Percentiles rank a stretch among this genome's conserved stretches.
Conservation (phyloP, 305 asterid genomes). For the Vinca major region DNA sequence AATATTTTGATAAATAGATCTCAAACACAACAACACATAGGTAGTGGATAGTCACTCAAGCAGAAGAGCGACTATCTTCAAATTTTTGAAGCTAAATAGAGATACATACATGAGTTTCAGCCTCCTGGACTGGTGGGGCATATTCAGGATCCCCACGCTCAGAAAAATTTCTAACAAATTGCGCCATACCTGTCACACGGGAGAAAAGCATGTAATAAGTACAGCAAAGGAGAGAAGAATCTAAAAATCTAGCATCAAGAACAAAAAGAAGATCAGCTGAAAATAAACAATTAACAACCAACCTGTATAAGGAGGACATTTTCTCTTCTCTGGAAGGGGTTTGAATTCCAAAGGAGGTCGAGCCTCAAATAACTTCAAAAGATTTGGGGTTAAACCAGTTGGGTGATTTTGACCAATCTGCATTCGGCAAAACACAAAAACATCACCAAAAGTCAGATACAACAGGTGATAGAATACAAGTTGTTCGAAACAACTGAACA, state of each 20-base stretch:
- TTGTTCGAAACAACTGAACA: not conserved
- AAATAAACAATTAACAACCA: slow-evolving; percentile 27
- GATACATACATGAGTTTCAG: slow-evolving; percentile 75
- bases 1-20: not conserved
- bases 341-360: slow-evolving; percentile 92
- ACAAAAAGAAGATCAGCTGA: slow-evolving; percentile 8
- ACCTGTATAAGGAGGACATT: slow-evolving; percentile 88
- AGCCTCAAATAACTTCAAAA: slow-evolving; percentile 83
- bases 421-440: not conserved
- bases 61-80: not conserved
- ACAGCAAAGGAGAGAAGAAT: not conserved
- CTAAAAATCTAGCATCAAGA: not conserved
- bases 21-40: not conserved
- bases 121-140: slow-evolving; percentile 80
- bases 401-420: slow-evolving; percentile 98
- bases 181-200: slow-evolving; percentile 62
- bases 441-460: not conserved
- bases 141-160: slow-evolving; percentile 77
- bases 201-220: slow-evolving; percentile 4
- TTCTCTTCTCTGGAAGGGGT: slow-evolving; percentile 93
- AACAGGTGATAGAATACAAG: not conserved
- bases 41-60: not conserved
- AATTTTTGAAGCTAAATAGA: slow-evolving; percentile 1
- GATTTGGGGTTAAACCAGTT: slow-evolving; percentile 77
- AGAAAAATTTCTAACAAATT: slow-evolving; percentile 61